phyloP scores from a whole-genome alignment of 2,329 filamentous ascomycete genomes.

The Emericellopsis atlantica region DNA sequence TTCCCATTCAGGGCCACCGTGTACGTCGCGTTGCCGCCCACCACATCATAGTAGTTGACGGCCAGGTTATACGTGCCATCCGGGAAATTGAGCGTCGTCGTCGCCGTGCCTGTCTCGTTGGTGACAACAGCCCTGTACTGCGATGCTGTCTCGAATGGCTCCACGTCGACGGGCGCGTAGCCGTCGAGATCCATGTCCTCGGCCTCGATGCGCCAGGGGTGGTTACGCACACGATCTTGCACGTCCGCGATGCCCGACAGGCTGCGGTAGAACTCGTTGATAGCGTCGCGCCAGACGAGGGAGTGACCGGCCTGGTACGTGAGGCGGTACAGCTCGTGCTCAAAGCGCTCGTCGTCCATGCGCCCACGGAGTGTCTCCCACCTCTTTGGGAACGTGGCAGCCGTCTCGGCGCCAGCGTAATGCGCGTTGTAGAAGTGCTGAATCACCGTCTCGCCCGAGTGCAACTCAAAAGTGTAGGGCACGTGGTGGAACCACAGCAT shows the following conservation, averaged over 20 bases:
- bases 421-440: conserved; percentile 55
- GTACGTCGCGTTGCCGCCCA: conserved; percentile 43
- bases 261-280: conserved; percentile 52
- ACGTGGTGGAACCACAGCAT: conserved; percentile 68
- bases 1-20: conserved; percentile 38
- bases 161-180: conserved; percentile 40
- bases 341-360: conserved; percentile 47
- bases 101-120: conserved; percentile 27
- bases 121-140: conserved; percentile 43
- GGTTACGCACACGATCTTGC: conserved; percentile 39
- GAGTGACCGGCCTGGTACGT: conserved; percentile 57
- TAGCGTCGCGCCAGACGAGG: conserved; percentile 57
- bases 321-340: conserved; percentile 45
- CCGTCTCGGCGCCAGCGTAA: conserved; percentile 44
- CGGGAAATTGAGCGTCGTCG: conserved; percentile 29
- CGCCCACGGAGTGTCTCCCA: conserved; percentile 43
- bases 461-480: conserved; percentile 48
- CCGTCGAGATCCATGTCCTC: conserved; percentile 49
- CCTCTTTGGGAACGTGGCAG: conserved; percentile 39
- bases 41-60: conserved; percentile 54
- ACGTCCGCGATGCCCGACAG: conserved; percentile 48
- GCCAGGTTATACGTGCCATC: conserved; percentile 48
- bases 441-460: conserved; percentile 54
- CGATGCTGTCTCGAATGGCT: conserved; percentile 48
- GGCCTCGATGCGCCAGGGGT: conserved; percentile 57